Evolutionary conservation across 2,329 filamentous ascomycete genomes (phyloP).

Genomic region (Talaromyces sp.): DNA sequence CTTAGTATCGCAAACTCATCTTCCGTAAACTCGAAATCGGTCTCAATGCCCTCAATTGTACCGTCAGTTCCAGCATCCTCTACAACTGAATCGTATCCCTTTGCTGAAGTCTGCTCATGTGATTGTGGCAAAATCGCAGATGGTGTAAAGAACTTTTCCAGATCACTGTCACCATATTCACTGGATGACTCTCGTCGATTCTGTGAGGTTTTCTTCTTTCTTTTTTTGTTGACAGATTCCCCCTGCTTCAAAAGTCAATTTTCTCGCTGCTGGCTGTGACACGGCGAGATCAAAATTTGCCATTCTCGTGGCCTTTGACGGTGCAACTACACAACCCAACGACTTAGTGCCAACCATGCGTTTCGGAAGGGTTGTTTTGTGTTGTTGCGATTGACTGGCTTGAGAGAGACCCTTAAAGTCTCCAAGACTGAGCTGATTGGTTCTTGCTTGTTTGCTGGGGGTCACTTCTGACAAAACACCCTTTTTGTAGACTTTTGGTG

Average conservation of each 20-base stretch:
- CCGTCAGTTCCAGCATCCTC: not conserved
- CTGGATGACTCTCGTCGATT: constrained; percentile 19
- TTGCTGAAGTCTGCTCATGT: not conserved
- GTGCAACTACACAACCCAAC: not conserved
- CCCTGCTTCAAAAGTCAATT: not conserved
- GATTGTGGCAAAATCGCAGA: not conserved
- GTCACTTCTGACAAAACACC: not conserved
- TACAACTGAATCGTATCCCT: not conserved
- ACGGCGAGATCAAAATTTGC: constrained; percentile 6
- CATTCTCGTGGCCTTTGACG: not conserved
- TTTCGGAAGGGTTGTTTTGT: not conserved
- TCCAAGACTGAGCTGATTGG: constrained; percentile 23
- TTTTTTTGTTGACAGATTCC: not conserved
- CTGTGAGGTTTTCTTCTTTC: not conserved
- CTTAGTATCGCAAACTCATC: not conserved
- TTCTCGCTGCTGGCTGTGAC: not conserved
- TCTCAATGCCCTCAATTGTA: not conserved
- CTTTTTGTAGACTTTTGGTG: constrained; percentile 40
- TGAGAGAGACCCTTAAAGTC: constrained; percentile 14
- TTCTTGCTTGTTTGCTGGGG: constrained; percentile 22
- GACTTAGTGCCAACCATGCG: not conserved
- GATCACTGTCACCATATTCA: constrained; percentile 26
- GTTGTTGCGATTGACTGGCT: not conserved
- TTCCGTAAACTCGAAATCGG: not conserved
- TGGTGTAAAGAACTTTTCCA: constrained; percentile 33